Evolutionary conservation across 371 early-diverging fungal genomes (phyloP).

Genomic region (Syncephalastrum sp.): DNA sequence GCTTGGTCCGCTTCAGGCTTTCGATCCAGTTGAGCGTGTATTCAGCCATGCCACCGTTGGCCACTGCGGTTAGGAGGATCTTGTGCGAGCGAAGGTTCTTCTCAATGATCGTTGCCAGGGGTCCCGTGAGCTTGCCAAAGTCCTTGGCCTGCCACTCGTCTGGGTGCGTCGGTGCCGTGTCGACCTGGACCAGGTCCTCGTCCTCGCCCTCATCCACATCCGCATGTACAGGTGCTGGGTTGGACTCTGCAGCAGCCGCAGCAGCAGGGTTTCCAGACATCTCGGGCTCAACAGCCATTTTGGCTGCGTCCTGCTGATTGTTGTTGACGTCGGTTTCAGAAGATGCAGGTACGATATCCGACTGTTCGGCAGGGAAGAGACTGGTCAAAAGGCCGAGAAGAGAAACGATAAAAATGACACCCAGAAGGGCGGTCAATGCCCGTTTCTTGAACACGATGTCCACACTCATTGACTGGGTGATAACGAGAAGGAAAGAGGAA

Average conservation of each 20-base stretch:
- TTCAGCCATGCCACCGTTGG: constrained; percentile 34
- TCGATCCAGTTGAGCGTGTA: constrained; percentile 42
- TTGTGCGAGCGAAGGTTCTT: neutral
- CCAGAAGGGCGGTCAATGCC: constrained; percentile 9
- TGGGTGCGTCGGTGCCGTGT: constrained; percentile 9
- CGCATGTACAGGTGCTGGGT: neutral
- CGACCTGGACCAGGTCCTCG: constrained; percentile 13
- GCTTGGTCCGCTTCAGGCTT: constrained; percentile 20
- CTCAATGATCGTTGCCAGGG: neutral
- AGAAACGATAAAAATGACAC: constrained; percentile 12
- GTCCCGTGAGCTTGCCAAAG: constrained; percentile 14
- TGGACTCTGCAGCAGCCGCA: neutral
- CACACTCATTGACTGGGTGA: constrained; percentile 1
- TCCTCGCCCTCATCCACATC: constrained; percentile 1
- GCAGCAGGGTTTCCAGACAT: neutral
- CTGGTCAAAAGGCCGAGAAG: constrained; percentile 11
- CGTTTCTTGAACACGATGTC: constrained; percentile 13
- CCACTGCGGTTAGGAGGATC: constrained; percentile 35
- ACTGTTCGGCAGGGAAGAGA: constrained; percentile 9
- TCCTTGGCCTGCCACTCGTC: constrained; percentile 17
- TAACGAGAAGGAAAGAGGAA: constrained; percentile 1
- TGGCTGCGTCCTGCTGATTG: neutral
- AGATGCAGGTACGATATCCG: constrained; percentile 3
- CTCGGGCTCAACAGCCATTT: neutral
- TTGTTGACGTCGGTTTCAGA: neutral